Evolutionary conservation across 2,329 filamentous ascomycete genomes (phyloP).

Genomic region (Diaporthe ilicicola): DNA sequence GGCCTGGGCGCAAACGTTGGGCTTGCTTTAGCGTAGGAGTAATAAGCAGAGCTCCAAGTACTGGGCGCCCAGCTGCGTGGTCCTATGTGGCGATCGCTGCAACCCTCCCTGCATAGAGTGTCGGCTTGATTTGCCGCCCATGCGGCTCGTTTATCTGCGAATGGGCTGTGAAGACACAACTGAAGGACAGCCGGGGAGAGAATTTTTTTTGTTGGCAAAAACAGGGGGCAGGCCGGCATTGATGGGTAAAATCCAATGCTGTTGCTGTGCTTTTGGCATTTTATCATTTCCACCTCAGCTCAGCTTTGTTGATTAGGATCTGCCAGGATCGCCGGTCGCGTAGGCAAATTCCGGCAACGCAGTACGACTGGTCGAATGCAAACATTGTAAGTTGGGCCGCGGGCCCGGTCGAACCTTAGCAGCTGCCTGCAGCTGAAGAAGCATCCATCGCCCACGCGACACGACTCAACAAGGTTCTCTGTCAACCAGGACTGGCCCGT

Average conservation of each 20-base stretch:
- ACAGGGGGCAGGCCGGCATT: not conserved
- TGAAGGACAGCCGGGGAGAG: not conserved
- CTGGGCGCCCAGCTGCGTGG: not conserved
- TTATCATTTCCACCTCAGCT: conserved; percentile 11
- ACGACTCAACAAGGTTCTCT: conserved; percentile 2
- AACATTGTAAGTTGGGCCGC: not conserved
- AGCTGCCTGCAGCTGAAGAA: not conserved
- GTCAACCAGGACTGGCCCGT: not conserved
- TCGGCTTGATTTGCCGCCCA: conserved; percentile 18
- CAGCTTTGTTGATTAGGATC: conserved; percentile 15
- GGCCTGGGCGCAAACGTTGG: not conserved
- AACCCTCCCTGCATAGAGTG: not conserved
- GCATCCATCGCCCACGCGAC: conserved; percentile 1
- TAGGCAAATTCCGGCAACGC: conserved; percentile 14
- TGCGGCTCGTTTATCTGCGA: conserved; percentile 1
- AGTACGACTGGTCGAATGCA: conserved; percentile 1
- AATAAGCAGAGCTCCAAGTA: not conserved
- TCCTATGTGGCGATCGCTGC: conserved; percentile 11
- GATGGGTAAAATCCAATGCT: not conserved
- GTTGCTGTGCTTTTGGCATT: conserved; percentile 5
- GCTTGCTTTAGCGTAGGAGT: conserved; percentile 21
- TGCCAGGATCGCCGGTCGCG: conserved; percentile 14
- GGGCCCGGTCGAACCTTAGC: not conserved
- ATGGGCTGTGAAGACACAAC: not conserved
- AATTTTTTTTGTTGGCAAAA: not conserved